These are phyloP conservation scores for Elongisporangium senticosum DNA, from an alignment of 352 stramenopile species.

Conservation along the genomic window DNA sequence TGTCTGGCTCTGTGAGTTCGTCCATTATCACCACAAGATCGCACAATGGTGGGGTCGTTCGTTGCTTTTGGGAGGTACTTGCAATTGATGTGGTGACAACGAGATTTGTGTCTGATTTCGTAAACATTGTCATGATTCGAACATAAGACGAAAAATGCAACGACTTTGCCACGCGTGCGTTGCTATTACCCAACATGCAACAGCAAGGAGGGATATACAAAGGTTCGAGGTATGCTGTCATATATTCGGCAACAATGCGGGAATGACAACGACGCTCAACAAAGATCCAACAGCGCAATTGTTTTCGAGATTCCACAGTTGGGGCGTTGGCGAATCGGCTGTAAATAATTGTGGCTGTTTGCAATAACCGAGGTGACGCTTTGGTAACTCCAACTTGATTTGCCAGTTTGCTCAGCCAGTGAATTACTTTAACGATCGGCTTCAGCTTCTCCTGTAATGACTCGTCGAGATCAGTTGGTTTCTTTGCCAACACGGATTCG, in stretches of 20 bases:
- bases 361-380: conserved; percentile 52
- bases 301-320: conserved; percentile 1
- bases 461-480: conserved; percentile 30
- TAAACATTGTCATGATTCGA: conserved; percentile 68
- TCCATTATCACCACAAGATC: conserved; percentile 78
- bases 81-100: conserved; percentile 80
- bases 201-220: conserved; percentile 48
- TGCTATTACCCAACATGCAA: conserved; percentile 70
- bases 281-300: conserved; percentile 57
- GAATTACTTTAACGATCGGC: conserved; percentile 53
- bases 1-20: conserved; percentile 62
- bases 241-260: conserved; percentile 70
- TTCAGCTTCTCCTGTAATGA: conserved; percentile 28
- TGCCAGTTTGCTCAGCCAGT: conserved; percentile 30
- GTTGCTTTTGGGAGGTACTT: conserved; percentile 38
- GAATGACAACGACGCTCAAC: conserved; percentile 63
- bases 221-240: conserved; percentile 39
- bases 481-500: too few species aligned
- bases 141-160: conserved; percentile 61
- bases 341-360: conserved; percentile 41
- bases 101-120: conserved; percentile 40
- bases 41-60: conserved; percentile 35
- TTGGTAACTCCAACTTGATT: conserved; percentile 23
- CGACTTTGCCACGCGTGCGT: conserved; percentile 51
- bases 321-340: conserved; percentile 36